phyloP scores from a whole-genome alignment of 2,329 filamentous ascomycete genomes.

The Penicillium hesseltinei region DNA sequence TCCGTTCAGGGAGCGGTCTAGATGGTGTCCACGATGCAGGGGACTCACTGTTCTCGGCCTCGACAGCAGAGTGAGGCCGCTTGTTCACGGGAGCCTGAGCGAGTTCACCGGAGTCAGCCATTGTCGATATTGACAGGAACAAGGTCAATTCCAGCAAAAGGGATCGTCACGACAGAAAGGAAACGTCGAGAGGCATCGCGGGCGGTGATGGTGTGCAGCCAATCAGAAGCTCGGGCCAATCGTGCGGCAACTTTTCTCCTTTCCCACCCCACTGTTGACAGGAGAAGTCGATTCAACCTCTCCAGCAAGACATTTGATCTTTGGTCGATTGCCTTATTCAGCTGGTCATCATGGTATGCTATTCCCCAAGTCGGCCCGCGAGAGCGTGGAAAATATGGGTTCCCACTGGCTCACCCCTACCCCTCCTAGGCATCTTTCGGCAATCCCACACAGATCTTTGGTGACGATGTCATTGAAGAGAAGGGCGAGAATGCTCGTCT shows the following conservation, averaged over 20 bases:
- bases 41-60: slow-evolving; percentile 43
- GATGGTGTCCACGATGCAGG: neutral
- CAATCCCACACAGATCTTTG: slow-evolving; percentile 96
- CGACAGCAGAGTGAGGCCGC: slow-evolving; percentile 58
- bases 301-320: slow-evolving; percentile 24
- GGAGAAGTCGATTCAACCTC: slow-evolving; percentile 20
- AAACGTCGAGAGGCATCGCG: slow-evolving; percentile 16
- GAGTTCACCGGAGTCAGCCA: slow-evolving; percentile 31
- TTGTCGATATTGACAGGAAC: slow-evolving; percentile 15
- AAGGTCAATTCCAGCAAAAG: slow-evolving; percentile 7
- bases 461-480: slow-evolving; percentile 93
- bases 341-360: slow-evolving; percentile 33
- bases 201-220: slow-evolving; percentile 21
- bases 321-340: slow-evolving; percentile 20
- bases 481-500: slow-evolving; percentile 99
- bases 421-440: slow-evolving; percentile 38
- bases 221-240: slow-evolving; percentile 27
- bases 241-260: slow-evolving; percentile 27
- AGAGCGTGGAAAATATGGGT: neutral
- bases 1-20: slow-evolving; percentile 13
- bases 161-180: slow-evolving; percentile 3
- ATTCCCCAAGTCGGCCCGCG: neutral
- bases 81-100: slow-evolving; percentile 44
- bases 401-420: slow-evolving; percentile 7
- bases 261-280: slow-evolving; percentile 29